These are phyloP conservation scores for Nepenthes alata DNA, from an alignment of 179 eudicot species.

Conservation along the genomic window DNA sequence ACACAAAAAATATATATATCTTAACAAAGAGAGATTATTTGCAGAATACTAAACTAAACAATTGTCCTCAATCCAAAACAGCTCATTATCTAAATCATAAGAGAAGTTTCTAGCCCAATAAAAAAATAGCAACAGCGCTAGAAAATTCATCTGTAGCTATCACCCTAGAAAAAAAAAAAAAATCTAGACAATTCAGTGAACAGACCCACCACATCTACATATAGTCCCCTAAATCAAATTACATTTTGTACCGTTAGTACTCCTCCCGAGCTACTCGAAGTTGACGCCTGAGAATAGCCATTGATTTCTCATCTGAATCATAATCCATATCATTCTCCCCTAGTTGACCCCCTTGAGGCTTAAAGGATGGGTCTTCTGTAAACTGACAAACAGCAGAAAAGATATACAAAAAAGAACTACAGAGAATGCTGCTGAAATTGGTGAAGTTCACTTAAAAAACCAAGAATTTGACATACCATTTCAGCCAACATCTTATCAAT, in stretches of 20 bases:
- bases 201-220: too few species aligned
- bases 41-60: too few species aligned
- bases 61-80: too few species aligned
- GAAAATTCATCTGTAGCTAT: too few species aligned
- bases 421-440: neutral
- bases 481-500: conserved; percentile 84
- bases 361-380: conserved; percentile 83
- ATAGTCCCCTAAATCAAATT: neutral
- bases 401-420: conserved; percentile 6
- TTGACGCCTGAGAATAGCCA: conserved; percentile 91
- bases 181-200: too few species aligned
- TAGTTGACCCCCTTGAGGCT: conserved; percentile 88
- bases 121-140: too few species aligned
- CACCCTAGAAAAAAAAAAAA: too few species aligned
- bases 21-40: too few species aligned
- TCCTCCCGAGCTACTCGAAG: conserved; percentile 81
- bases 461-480: conserved; percentile 41
- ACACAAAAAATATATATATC: too few species aligned
- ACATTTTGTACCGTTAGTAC: conserved; percentile 88
- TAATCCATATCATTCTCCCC: conserved; percentile 98
- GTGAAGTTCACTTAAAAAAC: neutral
- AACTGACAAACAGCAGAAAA: conserved; percentile 33
- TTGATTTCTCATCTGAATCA: conserved; percentile 91
- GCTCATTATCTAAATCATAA: too few species aligned
- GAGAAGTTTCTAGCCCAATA: too few species aligned